These are phyloP conservation scores for Actinomucor elegans DNA, from an alignment of 371 early-diverging fungal species.

Conservation along the genomic window DNA sequence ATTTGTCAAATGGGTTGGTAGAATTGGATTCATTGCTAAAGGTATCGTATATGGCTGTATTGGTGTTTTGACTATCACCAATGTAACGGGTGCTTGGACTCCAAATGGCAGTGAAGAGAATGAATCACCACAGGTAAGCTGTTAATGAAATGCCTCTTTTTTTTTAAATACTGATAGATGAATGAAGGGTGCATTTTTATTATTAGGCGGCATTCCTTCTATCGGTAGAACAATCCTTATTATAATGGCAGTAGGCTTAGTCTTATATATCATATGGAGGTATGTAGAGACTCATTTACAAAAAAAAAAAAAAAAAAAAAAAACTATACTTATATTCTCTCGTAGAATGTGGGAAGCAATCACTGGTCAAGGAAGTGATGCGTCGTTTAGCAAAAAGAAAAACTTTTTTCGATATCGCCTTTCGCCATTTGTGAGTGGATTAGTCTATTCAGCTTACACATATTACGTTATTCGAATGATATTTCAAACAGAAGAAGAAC, in stretches of 20 bases:
- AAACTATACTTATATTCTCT: not conserved
- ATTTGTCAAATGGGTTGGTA: conserved; percentile 27
- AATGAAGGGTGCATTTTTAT: conserved; percentile 48
- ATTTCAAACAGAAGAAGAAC: conserved; percentile 36
- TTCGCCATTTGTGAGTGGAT: conserved; percentile 47
- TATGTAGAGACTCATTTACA: conserved; percentile 7
- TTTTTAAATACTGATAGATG: no score
- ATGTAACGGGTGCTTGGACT: conserved; percentile 36
- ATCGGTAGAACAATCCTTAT: conserved; percentile 41
- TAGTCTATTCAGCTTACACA: conserved; percentile 41
- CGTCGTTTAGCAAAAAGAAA: conserved; percentile 30
- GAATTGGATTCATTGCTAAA: conserved; percentile 46
- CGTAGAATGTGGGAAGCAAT: conserved; percentile 48
- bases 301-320: not conserved
- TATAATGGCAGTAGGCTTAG: conserved; percentile 43
- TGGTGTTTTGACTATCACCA: conserved; percentile 42
- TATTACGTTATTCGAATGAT: conserved; percentile 50
- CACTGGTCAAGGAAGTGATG: conserved; percentile 47
- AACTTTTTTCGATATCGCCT: conserved; percentile 51
- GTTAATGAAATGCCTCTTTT: no score
- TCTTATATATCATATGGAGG: conserved; percentile 50
- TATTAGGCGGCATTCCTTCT: conserved; percentile 42
- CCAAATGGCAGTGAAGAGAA: conserved; percentile 45
- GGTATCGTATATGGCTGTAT: conserved; percentile 51
- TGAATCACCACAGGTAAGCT: conserved; percentile 43